phyloP scores from a whole-genome alignment of 2,329 filamentous ascomycete genomes.

The Passalora sequoiae region DNA sequence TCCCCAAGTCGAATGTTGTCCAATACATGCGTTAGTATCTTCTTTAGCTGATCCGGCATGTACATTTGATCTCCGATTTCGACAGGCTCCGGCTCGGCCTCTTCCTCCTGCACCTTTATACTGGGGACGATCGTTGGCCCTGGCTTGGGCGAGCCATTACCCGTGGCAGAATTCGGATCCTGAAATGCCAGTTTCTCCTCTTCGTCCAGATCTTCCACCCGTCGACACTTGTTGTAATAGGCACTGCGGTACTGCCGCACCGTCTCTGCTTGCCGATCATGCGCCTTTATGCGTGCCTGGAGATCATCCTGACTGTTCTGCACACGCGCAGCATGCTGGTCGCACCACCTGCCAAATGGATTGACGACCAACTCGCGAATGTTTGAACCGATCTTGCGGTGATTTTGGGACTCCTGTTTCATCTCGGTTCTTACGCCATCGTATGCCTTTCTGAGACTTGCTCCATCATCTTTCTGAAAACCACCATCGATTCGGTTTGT shows the following conservation, averaged over 20 bases:
- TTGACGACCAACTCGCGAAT: slow-evolving; percentile 93
- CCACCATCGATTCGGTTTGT: slow-evolving; percentile 79
- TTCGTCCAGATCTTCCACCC: slow-evolving; percentile 94
- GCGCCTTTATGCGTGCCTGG: slow-evolving; percentile 81
- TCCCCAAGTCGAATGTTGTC: slow-evolving; percentile 82
- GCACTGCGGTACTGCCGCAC: slow-evolving; percentile 91
- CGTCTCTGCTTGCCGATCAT: slow-evolving; percentile 83
- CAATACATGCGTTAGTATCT: slow-evolving; percentile 80
- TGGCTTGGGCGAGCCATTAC: slow-evolving; percentile 46
- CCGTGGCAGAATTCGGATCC: slow-evolving; percentile 58
- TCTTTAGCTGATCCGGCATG: slow-evolving; percentile 79
- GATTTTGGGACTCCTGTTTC: slow-evolving; percentile 81
- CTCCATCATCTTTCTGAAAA: slow-evolving; percentile 87
- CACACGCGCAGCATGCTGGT: slow-evolving; percentile 84
- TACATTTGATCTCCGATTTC: slow-evolving; percentile 91
- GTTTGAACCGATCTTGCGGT: slow-evolving; percentile 92
- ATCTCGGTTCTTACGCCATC: slow-evolving; percentile 90
- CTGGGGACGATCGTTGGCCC: slow-evolving; percentile 60
- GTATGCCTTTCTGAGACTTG: slow-evolving; percentile 93
- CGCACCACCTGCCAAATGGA: slow-evolving; percentile 93
- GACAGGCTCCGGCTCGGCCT: slow-evolving; percentile 70
- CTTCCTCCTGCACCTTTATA: slow-evolving; percentile 73
- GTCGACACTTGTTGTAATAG: slow-evolving; percentile 97
- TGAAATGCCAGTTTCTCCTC: slow-evolving; percentile 98
- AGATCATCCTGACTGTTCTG: slow-evolving; percentile 94